phyloP scores from a whole-genome alignment of 2,329 filamentous ascomycete genomes.

The Fusarium domesticum region DNA sequence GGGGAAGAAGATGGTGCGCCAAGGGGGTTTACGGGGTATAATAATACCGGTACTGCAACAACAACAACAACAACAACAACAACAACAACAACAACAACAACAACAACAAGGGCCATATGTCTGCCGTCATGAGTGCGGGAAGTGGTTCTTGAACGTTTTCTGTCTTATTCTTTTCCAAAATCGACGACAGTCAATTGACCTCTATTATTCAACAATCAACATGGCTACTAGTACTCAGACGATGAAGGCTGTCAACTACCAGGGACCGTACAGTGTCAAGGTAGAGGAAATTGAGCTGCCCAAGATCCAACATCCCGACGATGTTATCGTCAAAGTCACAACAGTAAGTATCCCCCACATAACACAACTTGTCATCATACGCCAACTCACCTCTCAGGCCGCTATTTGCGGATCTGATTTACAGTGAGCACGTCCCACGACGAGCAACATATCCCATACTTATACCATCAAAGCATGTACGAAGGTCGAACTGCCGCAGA shows the following conservation, averaged over 20 bases:
- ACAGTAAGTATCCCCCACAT: slow-evolving; percentile 43
- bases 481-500: slow-evolving; percentile 63
- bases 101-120: too few species aligned
- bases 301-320: slow-evolving; percentile 60
- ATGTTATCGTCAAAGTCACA: slow-evolving; percentile 63
- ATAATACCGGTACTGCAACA: too few species aligned
- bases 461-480: slow-evolving; percentile 52
- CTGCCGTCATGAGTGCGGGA: background rate
- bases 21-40: slow-evolving; percentile 3
- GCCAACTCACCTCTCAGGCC: slow-evolving; percentile 24
- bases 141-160: too few species aligned
- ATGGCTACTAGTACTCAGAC: slow-evolving; percentile 28
- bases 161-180: too few species aligned
- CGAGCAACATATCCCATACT: background rate
- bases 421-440: slow-evolving; percentile 33
- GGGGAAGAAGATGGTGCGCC: background rate
- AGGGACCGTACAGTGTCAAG: slow-evolving; percentile 60
- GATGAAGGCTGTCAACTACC: slow-evolving; percentile 64
- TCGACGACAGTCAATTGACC: too few species aligned
- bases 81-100: too few species aligned
- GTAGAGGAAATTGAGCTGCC: slow-evolving; percentile 58
- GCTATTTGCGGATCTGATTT: slow-evolving; percentile 55
- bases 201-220: too few species aligned
- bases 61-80: too few species aligned
- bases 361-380: too few species aligned